These are phyloP conservation scores for Viola pubescens DNA, from an alignment of 441 rosid genomes.

Conservation along the genomic window DNA sequence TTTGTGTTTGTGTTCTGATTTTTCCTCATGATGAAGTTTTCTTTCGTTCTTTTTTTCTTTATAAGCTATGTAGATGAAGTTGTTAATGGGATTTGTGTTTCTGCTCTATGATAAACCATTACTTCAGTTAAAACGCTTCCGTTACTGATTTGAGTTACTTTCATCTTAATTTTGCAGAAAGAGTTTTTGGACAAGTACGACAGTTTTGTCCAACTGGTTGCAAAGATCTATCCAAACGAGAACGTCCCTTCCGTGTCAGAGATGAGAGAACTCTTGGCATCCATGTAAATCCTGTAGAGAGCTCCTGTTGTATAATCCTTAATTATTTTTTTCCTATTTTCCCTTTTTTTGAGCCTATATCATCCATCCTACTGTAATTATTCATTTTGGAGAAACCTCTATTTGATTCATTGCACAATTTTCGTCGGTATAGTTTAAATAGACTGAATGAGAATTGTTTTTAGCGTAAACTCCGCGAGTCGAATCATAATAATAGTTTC, in stretches of 20 bases:
- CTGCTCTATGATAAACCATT: too few relatives aligned
- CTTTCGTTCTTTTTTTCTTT: too few relatives aligned
- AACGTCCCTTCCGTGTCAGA: constrained; percentile 60
- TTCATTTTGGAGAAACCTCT: constrained; percentile 13
- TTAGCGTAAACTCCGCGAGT: background rate
- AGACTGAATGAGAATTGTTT: background rate
- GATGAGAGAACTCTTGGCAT: constrained; percentile 74
- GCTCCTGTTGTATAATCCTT: constrained; percentile 20
- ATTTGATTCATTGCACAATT: constrained; percentile 10
- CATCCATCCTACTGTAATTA: constrained; percentile 21
- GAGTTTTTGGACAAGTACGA: constrained; percentile 96
- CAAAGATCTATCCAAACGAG: constrained; percentile 80
- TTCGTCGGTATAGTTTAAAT: background rate
- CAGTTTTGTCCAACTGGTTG: constrained; percentile 77
- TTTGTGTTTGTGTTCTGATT: too few relatives aligned
- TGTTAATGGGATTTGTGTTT: background rate
- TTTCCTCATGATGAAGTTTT: too few relatives aligned
- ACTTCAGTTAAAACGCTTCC: too few relatives aligned
- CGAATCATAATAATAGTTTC: background rate
- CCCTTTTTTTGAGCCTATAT: constrained; percentile 11
- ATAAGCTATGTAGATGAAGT: too few relatives aligned
- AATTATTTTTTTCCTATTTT: background rate
- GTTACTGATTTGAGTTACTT: constrained; percentile 2
- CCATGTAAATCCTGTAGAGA: constrained; percentile 47
- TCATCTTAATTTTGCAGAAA: constrained; percentile 46